Evolutionary conservation across 495 filamentous ascomycete species (phyloP), one percentile per base, ranked within the genome.

Genomic region (Lichenothelia convexa): DNA sequence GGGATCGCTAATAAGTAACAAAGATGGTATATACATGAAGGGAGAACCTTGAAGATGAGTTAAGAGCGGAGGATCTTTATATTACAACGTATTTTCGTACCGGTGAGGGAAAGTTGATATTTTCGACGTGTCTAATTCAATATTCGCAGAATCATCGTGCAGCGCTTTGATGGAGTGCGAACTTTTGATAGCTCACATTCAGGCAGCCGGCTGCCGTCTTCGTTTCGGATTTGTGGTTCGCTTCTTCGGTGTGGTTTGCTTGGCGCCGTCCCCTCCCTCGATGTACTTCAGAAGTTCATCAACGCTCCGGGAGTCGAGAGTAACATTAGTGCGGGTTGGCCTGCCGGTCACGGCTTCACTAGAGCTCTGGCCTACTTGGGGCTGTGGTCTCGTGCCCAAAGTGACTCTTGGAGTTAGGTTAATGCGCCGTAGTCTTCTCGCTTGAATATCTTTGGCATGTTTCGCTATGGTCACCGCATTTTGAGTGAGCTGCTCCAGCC

Each of bases 401-500:
- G 60, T 62, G 11, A 67, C 64, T 24, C 75, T 68, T 26, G 71
- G 54, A 44, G 61, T 59, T 49, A 73, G 60, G 36, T 68, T 61
- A 45, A 72, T 57, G 35, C 67, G 61, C 29, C 79, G 72, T 20
- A 78, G 60, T 8, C 21, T 30, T 21, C 74, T 67, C 27, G 75
- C 72, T 56, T 84, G 73, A 38, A 31, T 64, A 39, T 87, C 80
- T 60, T 93, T 92, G 32, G 80, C 76, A 44, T 92, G 82, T 62
- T 84, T 93, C 7, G 82, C 84, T 34, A 93, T 79, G 19, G 73
- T 78, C 30, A 99, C 91, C 27, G 91, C 91, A 45, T 87, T 93
- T 53, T 82, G 76, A 0, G 86, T 93, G 30, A 99, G 70, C 60
- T 93, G 84, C 53, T 87, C 81, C n/a, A 95, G 70, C 91, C 89